Base-by-base conservation (phyloP, 2,329 filamentous ascomycete genomes). In the Fusarium sp. region DNA sequence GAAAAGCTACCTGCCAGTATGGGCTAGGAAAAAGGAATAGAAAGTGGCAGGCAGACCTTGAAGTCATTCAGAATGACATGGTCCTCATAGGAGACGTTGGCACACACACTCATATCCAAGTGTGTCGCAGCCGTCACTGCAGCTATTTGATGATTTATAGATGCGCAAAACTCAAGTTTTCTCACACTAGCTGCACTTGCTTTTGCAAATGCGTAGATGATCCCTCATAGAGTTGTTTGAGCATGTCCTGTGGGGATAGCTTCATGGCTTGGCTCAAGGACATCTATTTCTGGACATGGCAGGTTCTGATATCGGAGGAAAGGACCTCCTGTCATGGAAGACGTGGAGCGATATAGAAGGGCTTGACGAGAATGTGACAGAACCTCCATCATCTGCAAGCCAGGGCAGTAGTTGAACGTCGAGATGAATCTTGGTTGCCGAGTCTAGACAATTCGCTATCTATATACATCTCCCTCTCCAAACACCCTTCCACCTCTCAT, bases 401-500 rank as follows among this genome's bases (percentile, higher is more conserved):
- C 6, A 42, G 4, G 6, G 10, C 2, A 20, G 18, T 20, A 6
- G 2, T 20, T 23, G 6, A 20, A 20, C 18, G 38, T 42, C 11
- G 13, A 20, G 11, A 42, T 23, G 38, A 14, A 8, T 42, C 18
- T 42, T 14, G 6, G 18, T 9, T 9, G 6, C 38, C 18, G 38
- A 23, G 11, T 2, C 38, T 23, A 23, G 18, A 23, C 18, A 42
- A 23, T 42, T 5, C 18, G 10, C 38, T 8, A 23, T 42, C 38
- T 8, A 42, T 20, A 20, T 42, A 11, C 18, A 42, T 20, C 18
- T 23, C 18, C 18, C 11, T 23, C 38, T 14, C 11, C 6, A 14
- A 6, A 23, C 6, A 20, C 18, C 23, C 36, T 78, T 27, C 16
- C 16, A 6, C 13, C 14, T 51, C 4, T 51, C 29, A 33, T 53